Evolutionary conservation across 1,139 yeast genomes (phyloP), one percentile per base, ranked within the genome.

Genomic region (Chernovozyma aurita): DNA sequence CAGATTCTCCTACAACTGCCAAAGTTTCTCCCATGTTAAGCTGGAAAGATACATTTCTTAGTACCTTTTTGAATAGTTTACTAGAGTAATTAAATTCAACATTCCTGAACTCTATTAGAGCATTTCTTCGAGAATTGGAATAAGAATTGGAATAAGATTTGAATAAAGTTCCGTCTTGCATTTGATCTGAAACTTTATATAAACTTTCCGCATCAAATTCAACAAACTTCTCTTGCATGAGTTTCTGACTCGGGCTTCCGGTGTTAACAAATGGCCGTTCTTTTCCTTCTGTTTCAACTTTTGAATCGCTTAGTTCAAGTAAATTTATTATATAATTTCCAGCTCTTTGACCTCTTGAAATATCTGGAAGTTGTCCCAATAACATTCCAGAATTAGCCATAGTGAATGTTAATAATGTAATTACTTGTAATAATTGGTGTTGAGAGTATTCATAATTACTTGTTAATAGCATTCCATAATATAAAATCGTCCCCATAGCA

Each of bases 311-410:
- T 30, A 65, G 45, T 4, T 63, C 59, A 25, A 79, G 46, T 1
- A 84, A 55, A 24, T 65, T 63, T 35, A 70, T 61, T 3, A 82
- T 57, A 46, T 74, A 70, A 3, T 76, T 72, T 0, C 81, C 86
- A 7, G 85, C 85, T 48, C 88, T 63, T 53, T 80, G 80, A 1
- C 95, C 96, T 42, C 88, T 73, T 16, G 84, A 73, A 11, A 88
- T 72, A 42, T 82, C 85, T 0, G 97, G 95, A 18, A 90, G 61
- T 39, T 80, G 78, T 18, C 71, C 60, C 33, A 87, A 59, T 22
- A 85, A 53, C 15, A 70, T 64, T 2, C 80, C 73, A 13, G 92
- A 76, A 15, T 80, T 76, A 32, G 79, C 69, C 32, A 87, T 65
- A 0, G 96, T 80, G 53, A 92, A 85, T 2, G 87, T 63, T 25